A percentile compares a stretch with the other conserved stretches of the same genome.
Conservation (phyloP, 2,329 filamentous ascomycete genomes). For the Tolypocladium guangdongense region DNA sequence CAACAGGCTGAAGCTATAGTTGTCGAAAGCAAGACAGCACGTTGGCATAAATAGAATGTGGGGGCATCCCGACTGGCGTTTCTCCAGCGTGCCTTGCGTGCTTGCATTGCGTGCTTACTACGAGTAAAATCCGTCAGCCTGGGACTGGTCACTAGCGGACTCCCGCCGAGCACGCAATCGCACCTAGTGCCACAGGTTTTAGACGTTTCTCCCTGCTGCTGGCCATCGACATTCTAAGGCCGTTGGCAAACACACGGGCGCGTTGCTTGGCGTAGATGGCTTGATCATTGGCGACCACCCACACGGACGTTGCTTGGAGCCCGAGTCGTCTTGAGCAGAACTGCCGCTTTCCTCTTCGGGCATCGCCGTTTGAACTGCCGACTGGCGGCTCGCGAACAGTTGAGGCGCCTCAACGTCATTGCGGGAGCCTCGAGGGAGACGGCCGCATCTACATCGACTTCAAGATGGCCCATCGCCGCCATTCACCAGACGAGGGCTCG, state of each 20-base stretch:
- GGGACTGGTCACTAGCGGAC: not conserved
- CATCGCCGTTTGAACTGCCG: not conserved
- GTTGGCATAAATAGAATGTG: too few species aligned
- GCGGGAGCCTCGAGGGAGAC: not conserved
- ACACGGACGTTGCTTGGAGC: not conserved
- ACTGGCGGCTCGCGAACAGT: not conserved
- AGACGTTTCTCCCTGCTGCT: not conserved
- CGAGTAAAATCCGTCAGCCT: too few species aligned
- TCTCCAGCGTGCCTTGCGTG: too few species aligned
- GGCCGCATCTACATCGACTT: not conserved
- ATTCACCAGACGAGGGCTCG: not conserved
- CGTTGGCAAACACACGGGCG: too few species aligned
- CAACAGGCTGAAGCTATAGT: too few species aligned
- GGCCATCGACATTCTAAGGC: not conserved
- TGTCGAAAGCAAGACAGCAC: too few species aligned
- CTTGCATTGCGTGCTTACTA: too few species aligned
- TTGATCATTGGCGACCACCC: not conserved
- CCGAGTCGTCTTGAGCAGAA: not conserved
- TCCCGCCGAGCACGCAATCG: not conserved
- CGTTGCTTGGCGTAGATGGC: not conserved
- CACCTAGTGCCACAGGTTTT: not conserved
- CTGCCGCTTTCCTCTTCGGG: not conserved
- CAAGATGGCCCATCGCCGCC: not conserved
- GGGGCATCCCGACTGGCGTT: too few species aligned
- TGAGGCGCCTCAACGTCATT: too few species aligned